Conservation (phyloP, 2,329 filamentous ascomycete genomes). For the Alternaria ethzedia region DNA sequence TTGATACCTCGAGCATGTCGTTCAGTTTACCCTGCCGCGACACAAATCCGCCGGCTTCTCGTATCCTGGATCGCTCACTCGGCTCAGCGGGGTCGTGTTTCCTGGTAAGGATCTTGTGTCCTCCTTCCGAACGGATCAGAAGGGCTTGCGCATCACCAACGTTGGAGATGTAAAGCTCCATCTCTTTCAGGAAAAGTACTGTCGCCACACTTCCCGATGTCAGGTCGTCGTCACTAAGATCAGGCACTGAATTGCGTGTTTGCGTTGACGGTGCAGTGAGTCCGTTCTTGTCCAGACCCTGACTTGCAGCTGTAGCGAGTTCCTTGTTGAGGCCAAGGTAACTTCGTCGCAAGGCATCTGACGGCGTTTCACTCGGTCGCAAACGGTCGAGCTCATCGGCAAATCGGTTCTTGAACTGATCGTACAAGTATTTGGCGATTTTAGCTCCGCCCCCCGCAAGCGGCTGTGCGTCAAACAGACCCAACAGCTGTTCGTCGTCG, state of each 20-base stretch:
- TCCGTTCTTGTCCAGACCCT: conserved; percentile 73
- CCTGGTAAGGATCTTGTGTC: conserved; percentile 80
- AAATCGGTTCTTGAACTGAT: conserved; percentile 90
- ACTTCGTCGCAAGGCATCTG: conserved; percentile 82
- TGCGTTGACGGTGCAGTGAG: conserved; percentile 52
- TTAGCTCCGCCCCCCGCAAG: conserved; percentile 89
- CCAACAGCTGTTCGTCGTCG: conserved; percentile 87
- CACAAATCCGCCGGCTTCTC: conserved; percentile 93
- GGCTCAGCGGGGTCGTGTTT: conserved; percentile 94
- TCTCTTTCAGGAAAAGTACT: conserved; percentile 85
- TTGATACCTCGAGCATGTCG: conserved; percentile 86
- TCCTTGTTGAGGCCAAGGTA: conserved; percentile 95
- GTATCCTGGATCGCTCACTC: conserved; percentile 82
- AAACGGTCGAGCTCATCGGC: conserved; percentile 79
- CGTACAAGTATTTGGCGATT: conserved; percentile 94
- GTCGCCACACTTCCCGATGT: conserved; percentile 91
- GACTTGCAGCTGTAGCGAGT: conserved; percentile 81
- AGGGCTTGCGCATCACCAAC: conserved; percentile 96
- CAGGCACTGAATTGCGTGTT: conserved; percentile 73
- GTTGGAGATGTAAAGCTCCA: conserved; percentile 92
- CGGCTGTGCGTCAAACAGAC: conserved; percentile 96
- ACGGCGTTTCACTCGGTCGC: conserved; percentile 73
- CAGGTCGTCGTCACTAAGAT: conserved; percentile 87
- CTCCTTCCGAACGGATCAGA: conserved; percentile 86
- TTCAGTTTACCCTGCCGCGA: conserved; percentile 94